Percentiles rank a stretch among this genome's conserved stretches.
These are phyloP conservation scores for Hondaea fermentalgiana DNA, from an alignment of 108 stramenopile genomes.

Conservation along the genomic window DNA sequence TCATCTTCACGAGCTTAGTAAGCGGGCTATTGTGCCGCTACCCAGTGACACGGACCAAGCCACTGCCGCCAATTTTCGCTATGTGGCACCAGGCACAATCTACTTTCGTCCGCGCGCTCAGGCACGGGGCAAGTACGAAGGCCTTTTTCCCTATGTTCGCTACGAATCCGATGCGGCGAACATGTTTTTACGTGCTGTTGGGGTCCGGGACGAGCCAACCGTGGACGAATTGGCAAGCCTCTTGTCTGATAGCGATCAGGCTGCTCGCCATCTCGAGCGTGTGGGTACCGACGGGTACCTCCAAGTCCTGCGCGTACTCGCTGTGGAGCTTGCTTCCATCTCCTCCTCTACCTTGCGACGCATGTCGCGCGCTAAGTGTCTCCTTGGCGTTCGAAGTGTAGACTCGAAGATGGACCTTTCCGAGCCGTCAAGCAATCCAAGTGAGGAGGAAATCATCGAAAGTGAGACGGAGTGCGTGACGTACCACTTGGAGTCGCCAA, in stretches of 20 bases:
- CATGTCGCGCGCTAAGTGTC: neutral
- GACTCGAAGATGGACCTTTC: neutral
- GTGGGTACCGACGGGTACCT: neutral
- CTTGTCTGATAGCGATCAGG: neutral
- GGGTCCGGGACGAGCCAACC: neutral
- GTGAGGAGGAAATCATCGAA: neutral
- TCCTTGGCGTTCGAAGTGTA: neutral
- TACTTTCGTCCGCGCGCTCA: neutral
- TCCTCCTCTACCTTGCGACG: neutral
- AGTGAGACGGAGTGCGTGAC: neutral
- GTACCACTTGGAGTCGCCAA: neutral
- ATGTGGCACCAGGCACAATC: neutral
- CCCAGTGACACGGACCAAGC: neutral
- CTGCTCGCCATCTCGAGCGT: neutral
- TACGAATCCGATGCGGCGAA: neutral
- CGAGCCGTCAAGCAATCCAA: too few species aligned
- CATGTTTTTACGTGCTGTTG: neutral
- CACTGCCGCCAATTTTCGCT: neutral
- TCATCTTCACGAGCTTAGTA: neutral
- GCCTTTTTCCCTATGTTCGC: neutral
- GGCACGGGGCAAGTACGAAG: neutral
- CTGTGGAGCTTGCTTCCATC: neutral
- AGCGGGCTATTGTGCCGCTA: neutral
- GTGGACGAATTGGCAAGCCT: neutral
- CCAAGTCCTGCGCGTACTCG: neutral